Evolutionary conservation across 179 eudicot species (phyloP), one percentile per base, ranked within the genome.

Genomic region (Amaranthus tricolor): DNA sequence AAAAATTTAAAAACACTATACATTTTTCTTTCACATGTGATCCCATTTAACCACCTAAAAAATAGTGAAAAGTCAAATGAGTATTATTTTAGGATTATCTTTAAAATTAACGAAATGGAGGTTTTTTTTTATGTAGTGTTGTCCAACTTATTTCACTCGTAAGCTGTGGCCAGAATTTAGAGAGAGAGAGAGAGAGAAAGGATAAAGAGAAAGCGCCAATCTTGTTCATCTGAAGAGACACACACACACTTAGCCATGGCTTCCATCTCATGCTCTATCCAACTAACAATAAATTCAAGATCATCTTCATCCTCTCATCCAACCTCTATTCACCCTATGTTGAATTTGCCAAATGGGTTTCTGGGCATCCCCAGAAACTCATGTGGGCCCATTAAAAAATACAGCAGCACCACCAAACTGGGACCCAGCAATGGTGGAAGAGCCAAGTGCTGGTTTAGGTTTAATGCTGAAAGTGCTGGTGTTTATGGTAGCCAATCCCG

Each of bases 381-480:
- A n/a, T 67, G 21, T 63, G 80, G 82, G 77, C 17, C 78, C 50
- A 20, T 8, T 44, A 71, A 62, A 10, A 72, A 11, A 20, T 40
- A 72, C 83, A 80, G 49, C 1, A 63, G 20, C 44, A n/a, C 52
- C 12, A 59, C 70, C 16, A 64, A 70, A 68, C 50, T 73, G 7
- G 78, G 85, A 9, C 80, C 80, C 71, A 77, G 4, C 50, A 71
- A 82, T 8, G 83, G 87, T 14, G 78, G 84, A 17, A 77, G 84
- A 81, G 67, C 81, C 1, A 86, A 72, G 62, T 91, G 92, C 72
- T 94, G 98, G 98, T 94, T 94, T 81, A 92, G 77, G 80, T 90
- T 94, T 62, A 96, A 92, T 80, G 93, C 97, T 66, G 92, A 94
- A 84, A 87, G 89, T 52, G 97, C 98, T 80, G 97, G 97, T 17